Evolutionary conservation across 169 alveolate genomes (phyloP).

Genomic region (Babesia gibsoni): DNA sequence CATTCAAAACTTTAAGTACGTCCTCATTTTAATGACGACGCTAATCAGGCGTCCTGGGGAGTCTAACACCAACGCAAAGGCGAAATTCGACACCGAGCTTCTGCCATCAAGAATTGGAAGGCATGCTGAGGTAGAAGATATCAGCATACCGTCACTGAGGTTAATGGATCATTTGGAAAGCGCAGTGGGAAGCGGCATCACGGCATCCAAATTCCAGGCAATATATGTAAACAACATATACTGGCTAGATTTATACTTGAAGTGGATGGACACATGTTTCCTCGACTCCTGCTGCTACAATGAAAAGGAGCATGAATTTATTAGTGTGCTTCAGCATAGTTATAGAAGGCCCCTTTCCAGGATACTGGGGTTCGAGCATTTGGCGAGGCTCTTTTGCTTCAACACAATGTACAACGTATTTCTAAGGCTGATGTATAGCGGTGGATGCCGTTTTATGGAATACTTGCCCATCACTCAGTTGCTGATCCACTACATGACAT

Average conservation of each 20-base stretch:
- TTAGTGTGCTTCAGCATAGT: background rate
- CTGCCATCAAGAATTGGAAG: background rate
- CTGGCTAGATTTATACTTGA: constrained; percentile 56
- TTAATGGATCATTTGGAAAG: constrained; percentile 20
- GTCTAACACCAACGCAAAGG: background rate
- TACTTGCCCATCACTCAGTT: constrained; percentile 59
- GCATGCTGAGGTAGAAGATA: constrained; percentile 14
- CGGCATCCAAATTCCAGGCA: constrained; percentile 20
- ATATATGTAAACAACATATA: constrained; percentile 46
- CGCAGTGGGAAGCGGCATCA: background rate
- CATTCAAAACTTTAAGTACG: constrained; percentile 52
- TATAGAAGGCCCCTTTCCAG: background rate
- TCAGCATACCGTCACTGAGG: constrained; percentile 39
- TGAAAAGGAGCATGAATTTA: constrained; percentile 21
- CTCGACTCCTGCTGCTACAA: constrained; percentile 38
- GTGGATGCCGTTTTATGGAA: constrained; percentile 10
- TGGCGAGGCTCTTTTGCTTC: constrained; percentile 48
- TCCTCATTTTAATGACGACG: constrained; percentile 16
- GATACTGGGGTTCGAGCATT: constrained; percentile 40
- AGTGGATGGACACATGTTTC: constrained; percentile 45
- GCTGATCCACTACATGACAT: constrained; percentile 45
- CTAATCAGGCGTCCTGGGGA: background rate
- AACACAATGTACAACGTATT: constrained; percentile 18
- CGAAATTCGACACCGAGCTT: background rate
- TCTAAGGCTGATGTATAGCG: constrained; percentile 16